Evolutionary conservation across 257 asterid genomes (phyloP).

Genomic region (Euphrasia confusa): DNA sequence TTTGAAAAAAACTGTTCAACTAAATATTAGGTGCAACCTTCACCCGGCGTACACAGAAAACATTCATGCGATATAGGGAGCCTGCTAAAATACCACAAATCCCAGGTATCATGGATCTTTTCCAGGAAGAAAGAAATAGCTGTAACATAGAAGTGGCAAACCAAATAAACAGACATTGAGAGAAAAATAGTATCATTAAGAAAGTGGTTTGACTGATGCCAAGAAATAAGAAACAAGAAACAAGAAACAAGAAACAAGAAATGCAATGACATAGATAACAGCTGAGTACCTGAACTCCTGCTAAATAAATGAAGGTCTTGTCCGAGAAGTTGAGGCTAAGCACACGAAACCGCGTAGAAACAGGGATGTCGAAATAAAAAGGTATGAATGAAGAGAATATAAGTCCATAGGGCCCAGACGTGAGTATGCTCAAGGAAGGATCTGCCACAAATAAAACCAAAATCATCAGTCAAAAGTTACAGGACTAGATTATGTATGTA

Average conservation of each 20-base stretch:
- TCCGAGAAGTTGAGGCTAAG: conserved; percentile 79
- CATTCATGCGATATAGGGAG: conserved; percentile 72
- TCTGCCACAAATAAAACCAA: conserved; percentile 52
- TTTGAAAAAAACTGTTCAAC: not conserved
- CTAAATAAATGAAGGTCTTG: conserved; percentile 90
- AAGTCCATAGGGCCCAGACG: conserved; percentile 95
- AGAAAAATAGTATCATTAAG: conserved; percentile 2
- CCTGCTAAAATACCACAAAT: conserved; percentile 98
- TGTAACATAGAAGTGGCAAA: conserved; percentile 35
- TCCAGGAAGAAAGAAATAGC: conserved; percentile 97
- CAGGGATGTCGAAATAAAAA: conserved; percentile 91
- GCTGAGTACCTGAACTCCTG: conserved; percentile 83
- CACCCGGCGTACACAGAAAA: conserved; percentile 58
- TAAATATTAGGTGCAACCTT: conserved; percentile 49
- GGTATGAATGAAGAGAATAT: conserved; percentile 91
- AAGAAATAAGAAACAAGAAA: conserved; percentile 14
- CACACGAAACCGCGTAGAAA: conserved; percentile 81
- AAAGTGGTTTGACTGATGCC: not conserved
- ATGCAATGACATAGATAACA: not conserved
- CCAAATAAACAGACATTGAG: conserved; percentile 15
- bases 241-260: conserved; percentile 16
- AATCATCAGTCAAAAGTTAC: conserved; percentile 6
- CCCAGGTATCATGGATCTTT: conserved; percentile 90
- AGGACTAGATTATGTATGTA: conserved; percentile 3
- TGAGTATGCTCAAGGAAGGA: conserved; percentile 67